phyloP scores from a whole-genome alignment of 106 monocot species.

The Narthecium ossifragum region DNA sequence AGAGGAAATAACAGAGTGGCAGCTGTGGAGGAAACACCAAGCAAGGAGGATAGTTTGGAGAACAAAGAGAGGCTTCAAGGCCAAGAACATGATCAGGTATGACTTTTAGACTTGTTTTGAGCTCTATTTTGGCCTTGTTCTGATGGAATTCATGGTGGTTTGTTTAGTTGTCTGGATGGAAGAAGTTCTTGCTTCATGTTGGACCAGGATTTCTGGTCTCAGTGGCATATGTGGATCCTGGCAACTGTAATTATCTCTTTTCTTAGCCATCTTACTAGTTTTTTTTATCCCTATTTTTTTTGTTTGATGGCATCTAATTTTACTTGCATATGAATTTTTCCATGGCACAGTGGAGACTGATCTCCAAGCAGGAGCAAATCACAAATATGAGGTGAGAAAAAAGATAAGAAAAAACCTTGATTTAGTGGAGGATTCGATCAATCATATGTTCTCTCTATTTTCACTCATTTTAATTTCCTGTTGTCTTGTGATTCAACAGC shows the following conservation, averaged over 20 bases:
- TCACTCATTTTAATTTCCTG: neutral
- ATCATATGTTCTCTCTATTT: neutral
- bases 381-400: constrained; percentile 48
- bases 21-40: neutral
- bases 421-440: no score
- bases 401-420: no score
- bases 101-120: no score
- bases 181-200: constrained; percentile 57
- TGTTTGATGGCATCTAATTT: neutral
- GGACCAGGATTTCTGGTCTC: constrained; percentile 90
- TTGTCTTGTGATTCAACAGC: constrained; percentile 15
- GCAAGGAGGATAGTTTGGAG: no score
- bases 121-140: no score
- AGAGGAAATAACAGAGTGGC: neutral
- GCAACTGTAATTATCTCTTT: constrained; percentile 37
- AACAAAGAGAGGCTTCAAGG: no score
- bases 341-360: constrained; percentile 60
- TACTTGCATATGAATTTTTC: neutral
- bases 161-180: constrained; percentile 30
- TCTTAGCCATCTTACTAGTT: neutral
- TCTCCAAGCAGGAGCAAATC: constrained; percentile 68
- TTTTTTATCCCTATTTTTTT: neutral
- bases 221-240: constrained; percentile 85
- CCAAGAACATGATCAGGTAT: no score
- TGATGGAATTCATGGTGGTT: no score